Evolutionary conservation across 2,329 filamentous ascomycete genomes (phyloP), one percentile per base, ranked within the genome.

Genomic region (Monosporascus sp.): DNA sequence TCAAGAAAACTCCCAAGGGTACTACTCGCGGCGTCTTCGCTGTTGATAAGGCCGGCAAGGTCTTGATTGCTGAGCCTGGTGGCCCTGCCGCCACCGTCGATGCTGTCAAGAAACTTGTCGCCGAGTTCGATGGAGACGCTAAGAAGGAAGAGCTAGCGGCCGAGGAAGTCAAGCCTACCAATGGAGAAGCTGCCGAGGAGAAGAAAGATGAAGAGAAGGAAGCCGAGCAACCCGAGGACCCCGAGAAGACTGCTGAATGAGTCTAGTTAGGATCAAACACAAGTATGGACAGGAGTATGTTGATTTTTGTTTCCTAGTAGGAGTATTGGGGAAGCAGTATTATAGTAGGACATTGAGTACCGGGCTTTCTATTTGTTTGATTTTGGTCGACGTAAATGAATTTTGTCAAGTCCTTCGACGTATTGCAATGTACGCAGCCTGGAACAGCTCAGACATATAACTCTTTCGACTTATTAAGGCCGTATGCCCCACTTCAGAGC

Each of bases 11-110:
- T 7, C 87, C 88, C 46, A 89, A 85, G 71, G 87, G 90, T 56
- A 96, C 91, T 17, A 84, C 82, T 49, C 85, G 94, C 58, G 94
- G 93, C 60, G 91, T 97, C 40, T 95, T 97, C 63, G 89, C 90
- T 49, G 79, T 97, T 51, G 81, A 89, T 71, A 95, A 94, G 77
- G 69, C 79, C 24, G 92, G 91, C 54, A 91, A 92, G 71, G 84
- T 96, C 22, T 78, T 95, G 38, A 82, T 88, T 20, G 81, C 84
- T 37, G 82, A 93, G 73, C 71, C 86, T 1, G 93, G 91, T 55
- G 84, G 88, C 36, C 92, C 93, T 8, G 84, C 84, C 55, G 85
- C 81, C 9, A 97, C 93, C 5, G 80, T 93, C 27, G 84, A 89
- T 17, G 84, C 85, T 24, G 91, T 94, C 22, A 85, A 86, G 76